phyloP scores from a whole-genome alignment of 352 stramenopile species.

The Paralagenidium karlingii region DNA sequence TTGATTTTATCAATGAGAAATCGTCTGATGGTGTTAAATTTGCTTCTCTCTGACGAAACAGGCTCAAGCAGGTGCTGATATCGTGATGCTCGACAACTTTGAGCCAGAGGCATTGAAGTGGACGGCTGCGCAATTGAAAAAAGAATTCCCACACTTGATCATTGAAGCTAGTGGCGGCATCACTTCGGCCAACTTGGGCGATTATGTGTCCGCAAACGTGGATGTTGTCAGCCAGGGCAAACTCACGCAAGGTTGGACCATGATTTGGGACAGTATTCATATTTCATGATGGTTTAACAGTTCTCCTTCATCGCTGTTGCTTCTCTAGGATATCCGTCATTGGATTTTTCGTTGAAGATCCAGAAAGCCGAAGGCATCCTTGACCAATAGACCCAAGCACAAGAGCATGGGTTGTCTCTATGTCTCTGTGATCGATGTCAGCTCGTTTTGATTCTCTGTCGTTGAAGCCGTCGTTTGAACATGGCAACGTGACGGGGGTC shows the following conservation, averaged over 20 bases:
- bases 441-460: neutral
- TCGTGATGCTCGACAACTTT: slow-evolving; percentile 99
- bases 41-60: slow-evolving; percentile 4
- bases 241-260: slow-evolving; percentile 89
- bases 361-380: slow-evolving; percentile 66
- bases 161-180: slow-evolving; percentile 98
- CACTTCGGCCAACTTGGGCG: slow-evolving; percentile 86
- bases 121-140: slow-evolving; percentile 88
- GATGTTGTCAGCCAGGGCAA: slow-evolving; percentile 97
- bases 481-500: too few relatives aligned
- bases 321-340: slow-evolving; percentile 74
- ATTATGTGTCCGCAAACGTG: slow-evolving; percentile 91
- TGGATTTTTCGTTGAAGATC: slow-evolving; percentile 98
- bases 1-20: neutral
- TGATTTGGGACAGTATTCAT: neutral
- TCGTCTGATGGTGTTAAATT: neutral
- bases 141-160: slow-evolving; percentile 89
- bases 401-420: neutral
- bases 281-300: neutral
- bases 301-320: neutral
- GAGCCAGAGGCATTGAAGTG: slow-evolving; percentile 83
- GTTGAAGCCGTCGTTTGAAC: neutral
- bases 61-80: slow-evolving; percentile 68
- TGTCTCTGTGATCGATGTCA: neutral
- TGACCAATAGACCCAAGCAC: slow-evolving; percentile 7